Evolutionary conservation across 768 basidiomycete genomes (phyloP), one percentile per base, ranked within the genome.

Genomic region (Filobasidium floriforme): DNA sequence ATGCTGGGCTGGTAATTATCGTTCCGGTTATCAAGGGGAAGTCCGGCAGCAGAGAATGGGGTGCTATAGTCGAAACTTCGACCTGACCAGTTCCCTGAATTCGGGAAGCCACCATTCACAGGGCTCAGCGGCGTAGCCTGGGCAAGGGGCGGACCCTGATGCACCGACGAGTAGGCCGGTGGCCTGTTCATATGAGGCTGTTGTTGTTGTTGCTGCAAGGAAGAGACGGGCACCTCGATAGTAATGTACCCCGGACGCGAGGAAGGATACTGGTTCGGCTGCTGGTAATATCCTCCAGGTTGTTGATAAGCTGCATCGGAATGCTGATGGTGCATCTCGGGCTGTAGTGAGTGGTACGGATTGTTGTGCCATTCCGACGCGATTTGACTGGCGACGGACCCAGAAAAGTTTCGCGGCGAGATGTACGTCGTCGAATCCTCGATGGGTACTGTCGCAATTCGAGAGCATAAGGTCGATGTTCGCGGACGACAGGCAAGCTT

Each of bases 331-430:
- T 49, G 46, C 15, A 18, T 49, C 15, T 49, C 46, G 18, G 46
- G 46, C 22, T 49, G 46, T 12, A 49, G 14, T 12, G 46, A 49
- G 22, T 49, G 46, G 46, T 49, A 49, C 18, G 46, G 46, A 3
- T 62, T 28, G 24, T 61, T 59, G 32, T 62, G 41, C 62, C 62
- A 68, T 19, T 43, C 62, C 22, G 49, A 55, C 7, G 67, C 67
- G 29, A 68, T 68, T 28, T 61, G 44, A 5, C 55, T 60, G 32
- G 57, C 67, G 26, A 68, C 61, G 32, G 29, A 24, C 11, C 43
- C 37, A 6, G 67, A 68, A 24, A 63, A 49, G 9, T 29, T 55
- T 18, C 41, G n/a, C 44, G 62, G 24, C 0, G 67, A 37, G 29
- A 61, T 54, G 29, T 37, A 32, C 7, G 19, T 37, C 12, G 19